These are phyloP conservation scores for Gymnopus androsaceus DNA, from an alignment of 1,284 basidiomycete species.

Conservation along the genomic window DNA sequence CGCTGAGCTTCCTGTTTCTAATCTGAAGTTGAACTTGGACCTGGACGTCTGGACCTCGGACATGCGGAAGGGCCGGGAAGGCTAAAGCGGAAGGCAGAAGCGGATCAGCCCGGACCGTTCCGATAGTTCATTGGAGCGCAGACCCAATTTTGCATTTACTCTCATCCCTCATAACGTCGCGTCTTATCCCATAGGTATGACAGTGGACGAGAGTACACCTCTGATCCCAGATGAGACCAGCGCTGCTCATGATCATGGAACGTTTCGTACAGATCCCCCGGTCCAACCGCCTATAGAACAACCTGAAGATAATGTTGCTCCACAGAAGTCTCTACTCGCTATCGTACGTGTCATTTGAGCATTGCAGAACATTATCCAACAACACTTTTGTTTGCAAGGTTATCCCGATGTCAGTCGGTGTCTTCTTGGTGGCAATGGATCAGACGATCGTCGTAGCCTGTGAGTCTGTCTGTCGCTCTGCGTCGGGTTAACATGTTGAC, in stretches of 20 bases:
- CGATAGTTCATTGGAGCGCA: too few relatives aligned
- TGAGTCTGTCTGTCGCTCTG: constrained; percentile 21
- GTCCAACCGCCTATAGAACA: neutral
- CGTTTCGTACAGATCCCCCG: neutral
- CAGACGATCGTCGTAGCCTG: constrained; percentile 60
- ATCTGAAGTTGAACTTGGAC: too few relatives aligned
- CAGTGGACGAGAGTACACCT: constrained; percentile 29
- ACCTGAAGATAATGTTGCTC: neutral
- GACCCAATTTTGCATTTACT: too few relatives aligned
- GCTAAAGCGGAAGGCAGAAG: too few relatives aligned
- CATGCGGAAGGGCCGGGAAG: too few relatives aligned
- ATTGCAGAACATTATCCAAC: neutral
- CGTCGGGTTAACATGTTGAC: neutral
- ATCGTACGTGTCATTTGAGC: constrained; percentile 7
- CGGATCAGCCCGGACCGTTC: too few relatives aligned
- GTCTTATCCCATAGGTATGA: neutral
- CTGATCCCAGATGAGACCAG: constrained; percentile 20
- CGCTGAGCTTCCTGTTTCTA: too few relatives aligned
- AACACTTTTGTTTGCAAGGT: constrained; percentile 34
- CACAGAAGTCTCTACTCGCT: constrained; percentile 8
- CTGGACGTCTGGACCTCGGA: too few relatives aligned
- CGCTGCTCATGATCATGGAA: neutral
- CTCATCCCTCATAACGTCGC: too few relatives aligned
- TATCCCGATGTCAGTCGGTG: constrained; percentile 55
- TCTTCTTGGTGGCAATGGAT: constrained; percentile 62